Conservation (phyloP, 1,284 basidiomycete genomes). For the Wallemia ichthyophaga region DNA sequence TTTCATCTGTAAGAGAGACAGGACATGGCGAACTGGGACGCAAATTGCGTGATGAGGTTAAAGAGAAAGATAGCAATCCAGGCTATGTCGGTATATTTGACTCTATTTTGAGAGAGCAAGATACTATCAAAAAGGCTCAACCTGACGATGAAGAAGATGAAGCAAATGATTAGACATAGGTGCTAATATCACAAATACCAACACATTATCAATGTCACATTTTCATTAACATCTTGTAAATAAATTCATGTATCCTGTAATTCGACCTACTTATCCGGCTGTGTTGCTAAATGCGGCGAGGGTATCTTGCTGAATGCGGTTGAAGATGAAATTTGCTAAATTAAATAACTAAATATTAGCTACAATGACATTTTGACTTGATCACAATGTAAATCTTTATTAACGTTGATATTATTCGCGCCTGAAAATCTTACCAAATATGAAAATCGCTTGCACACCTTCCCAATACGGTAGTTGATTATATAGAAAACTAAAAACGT, state of each 20-base stretch:
- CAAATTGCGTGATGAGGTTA: neutral
- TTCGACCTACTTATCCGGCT: neutral
- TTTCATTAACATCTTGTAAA: neutral
- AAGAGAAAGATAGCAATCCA: neutral
- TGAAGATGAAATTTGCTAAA: no score
- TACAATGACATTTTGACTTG: no score
- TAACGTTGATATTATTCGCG: neutral
- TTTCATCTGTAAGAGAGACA: neutral
- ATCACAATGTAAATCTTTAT: neutral
- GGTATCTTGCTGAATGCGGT: no score
- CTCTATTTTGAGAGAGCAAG: neutral
- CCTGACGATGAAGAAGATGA: neutral
- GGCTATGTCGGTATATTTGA: neutral
- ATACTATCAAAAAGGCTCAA: neutral
- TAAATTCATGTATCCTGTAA: neutral
- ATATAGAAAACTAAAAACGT: neutral
- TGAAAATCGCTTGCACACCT: neutral
- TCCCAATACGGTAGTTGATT: neutral
- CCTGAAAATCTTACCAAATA: neutral
- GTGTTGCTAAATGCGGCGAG: neutral
- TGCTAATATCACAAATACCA: no score
- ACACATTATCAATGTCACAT: no score
- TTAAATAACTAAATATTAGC: no score
- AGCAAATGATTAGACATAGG: no score
- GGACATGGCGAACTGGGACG: constrained; percentile 1